Conservation (phyloP, 495 filamentous ascomycete species). For the Aeminium ludgeri region DNA sequence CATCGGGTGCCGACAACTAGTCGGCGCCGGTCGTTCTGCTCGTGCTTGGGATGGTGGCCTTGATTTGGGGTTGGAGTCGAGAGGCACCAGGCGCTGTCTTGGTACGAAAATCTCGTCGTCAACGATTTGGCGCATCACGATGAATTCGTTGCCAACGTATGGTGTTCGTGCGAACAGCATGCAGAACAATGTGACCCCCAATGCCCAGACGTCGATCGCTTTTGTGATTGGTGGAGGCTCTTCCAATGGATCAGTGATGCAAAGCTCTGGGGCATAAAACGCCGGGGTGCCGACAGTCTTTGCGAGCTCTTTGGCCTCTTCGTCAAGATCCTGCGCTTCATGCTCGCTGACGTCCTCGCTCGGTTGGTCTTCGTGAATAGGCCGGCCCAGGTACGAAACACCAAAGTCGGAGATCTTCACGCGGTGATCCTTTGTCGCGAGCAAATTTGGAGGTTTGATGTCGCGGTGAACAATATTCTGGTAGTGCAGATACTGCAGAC, state of each 20-base stretch:
- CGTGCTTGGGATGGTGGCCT: slow-evolving; percentile 21
- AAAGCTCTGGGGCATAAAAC: slow-evolving; percentile 97
- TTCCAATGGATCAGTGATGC: slow-evolving; percentile 53
- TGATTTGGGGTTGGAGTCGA: slow-evolving; percentile 39
- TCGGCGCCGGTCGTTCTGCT: slow-evolving; percentile 19
- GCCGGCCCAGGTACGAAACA: slow-evolving; percentile 85
- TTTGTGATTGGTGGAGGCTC: slow-evolving; percentile 39
- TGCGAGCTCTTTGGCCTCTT: slow-evolving; percentile 82
- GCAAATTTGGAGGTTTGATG: slow-evolving; percentile 95
- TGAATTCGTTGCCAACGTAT: slow-evolving; percentile 80
- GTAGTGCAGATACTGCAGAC: slow-evolving; percentile 89
- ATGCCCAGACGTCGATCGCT: slow-evolving; percentile 90
- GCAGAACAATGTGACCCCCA: slow-evolving; percentile 91
- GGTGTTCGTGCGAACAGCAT: slow-evolving; percentile 85
- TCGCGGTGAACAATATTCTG: slow-evolving; percentile 95
- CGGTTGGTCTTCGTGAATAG: slow-evolving; percentile 57
- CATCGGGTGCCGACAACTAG: slow-evolving; percentile 43
- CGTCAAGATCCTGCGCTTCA: slow-evolving; percentile 56
- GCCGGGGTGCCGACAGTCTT: slow-evolving; percentile 97
- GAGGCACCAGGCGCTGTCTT: slow-evolving; percentile 56
- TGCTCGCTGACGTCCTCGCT: slow-evolving; percentile 68
- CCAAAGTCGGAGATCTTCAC: slow-evolving; percentile 99
- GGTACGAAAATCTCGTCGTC: slow-evolving; percentile 84
- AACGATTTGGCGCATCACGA: slow-evolving; percentile 76
- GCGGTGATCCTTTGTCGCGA: slow-evolving; percentile 67